Percentiles rank a stretch among this genome's conserved stretches.
Evolutionary conservation across 345 rosid genomes (phyloP).

Genomic region (Anastatica hierochuntica): DNA sequence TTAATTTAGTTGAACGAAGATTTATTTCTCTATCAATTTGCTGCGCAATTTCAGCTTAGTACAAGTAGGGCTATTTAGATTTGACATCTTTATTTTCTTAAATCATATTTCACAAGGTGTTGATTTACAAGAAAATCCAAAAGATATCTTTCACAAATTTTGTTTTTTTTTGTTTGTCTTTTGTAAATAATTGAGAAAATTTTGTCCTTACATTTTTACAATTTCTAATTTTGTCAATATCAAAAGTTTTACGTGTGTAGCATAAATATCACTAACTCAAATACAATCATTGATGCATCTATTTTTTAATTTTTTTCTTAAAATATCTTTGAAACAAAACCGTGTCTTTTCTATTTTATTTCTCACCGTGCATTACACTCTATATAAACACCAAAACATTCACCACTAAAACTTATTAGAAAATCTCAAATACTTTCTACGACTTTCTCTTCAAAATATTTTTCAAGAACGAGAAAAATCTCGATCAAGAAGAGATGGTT

Average conservation of each 20-base stretch:
- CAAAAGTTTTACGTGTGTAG: slow-evolving; percentile 17
- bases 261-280: slow-evolving; percentile 11
- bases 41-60: too few species aligned
- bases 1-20: too few species aligned
- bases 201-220: slow-evolving; percentile 5
- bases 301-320: background rate
- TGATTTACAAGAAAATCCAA: slow-evolving; percentile 7
- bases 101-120: too few species aligned
- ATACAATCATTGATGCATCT: slow-evolving; percentile 16
- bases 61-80: too few species aligned
- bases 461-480: slow-evolving; percentile 16
- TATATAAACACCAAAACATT: slow-evolving; percentile 8
- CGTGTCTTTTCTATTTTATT: slow-evolving; percentile 1
- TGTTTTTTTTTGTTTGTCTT: background rate
- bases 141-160: background rate
- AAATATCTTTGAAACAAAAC: slow-evolving; percentile 1
- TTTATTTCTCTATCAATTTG: too few species aligned
- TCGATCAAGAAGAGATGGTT: slow-evolving; percentile 12
- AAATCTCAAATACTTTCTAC: background rate
- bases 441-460: background rate
- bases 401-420: slow-evolving; percentile 4
- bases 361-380: background rate
- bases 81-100: too few species aligned
- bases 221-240: slow-evolving; percentile 10
- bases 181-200: background rate